phyloP scores from a whole-genome alignment of 345 rosid genomes.

The Moricandia moricandioides region DNA sequence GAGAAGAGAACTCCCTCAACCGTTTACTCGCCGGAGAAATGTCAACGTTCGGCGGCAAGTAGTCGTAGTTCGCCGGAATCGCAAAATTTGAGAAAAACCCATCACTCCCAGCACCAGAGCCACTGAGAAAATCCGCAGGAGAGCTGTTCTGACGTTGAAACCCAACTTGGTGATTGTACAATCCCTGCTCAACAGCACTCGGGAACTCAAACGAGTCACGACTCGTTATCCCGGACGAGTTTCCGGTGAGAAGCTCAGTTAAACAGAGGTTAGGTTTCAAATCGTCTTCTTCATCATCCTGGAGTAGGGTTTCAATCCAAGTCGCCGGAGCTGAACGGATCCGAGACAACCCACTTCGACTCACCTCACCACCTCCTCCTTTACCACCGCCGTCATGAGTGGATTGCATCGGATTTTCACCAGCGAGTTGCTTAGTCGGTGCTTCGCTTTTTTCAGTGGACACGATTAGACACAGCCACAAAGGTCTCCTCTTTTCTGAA shows the following conservation, averaged over 20 bases:
- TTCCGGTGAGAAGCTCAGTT: constrained; percentile 56
- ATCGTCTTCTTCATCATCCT: constrained; percentile 46
- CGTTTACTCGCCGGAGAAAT: constrained; percentile 50
- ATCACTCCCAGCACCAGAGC: constrained; percentile 42
- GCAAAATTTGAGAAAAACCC: constrained; percentile 51
- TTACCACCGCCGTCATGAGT: constrained; percentile 39
- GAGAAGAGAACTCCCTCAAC: constrained; percentile 44
- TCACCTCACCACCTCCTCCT: constrained; percentile 44
- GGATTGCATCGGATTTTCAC: constrained; percentile 55
- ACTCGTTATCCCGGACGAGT: constrained; percentile 27
- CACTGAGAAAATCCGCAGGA: constrained; percentile 61
- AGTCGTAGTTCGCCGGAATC: constrained; percentile 48
- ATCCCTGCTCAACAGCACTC: constrained; percentile 39
- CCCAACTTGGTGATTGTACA: constrained; percentile 35
- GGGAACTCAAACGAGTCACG: constrained; percentile 40
- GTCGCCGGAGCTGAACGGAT: constrained; percentile 77
- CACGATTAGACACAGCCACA: constrained; percentile 31
- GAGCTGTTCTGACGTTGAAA: constrained; percentile 72
- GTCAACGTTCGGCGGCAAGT: constrained; percentile 43
- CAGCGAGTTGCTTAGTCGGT: constrained; percentile 27
- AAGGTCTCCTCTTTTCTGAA: constrained; percentile 16
- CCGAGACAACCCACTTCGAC: constrained; percentile 57
- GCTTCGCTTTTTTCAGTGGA: constrained; percentile 26
- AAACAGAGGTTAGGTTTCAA: constrained; percentile 38
- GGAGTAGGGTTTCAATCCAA: constrained; percentile 74